These are phyloP conservation scores for Lodderomyces pseudojiufengensis DNA, from an alignment of 1,139 yeast genomes.

Conservation along the genomic window DNA sequence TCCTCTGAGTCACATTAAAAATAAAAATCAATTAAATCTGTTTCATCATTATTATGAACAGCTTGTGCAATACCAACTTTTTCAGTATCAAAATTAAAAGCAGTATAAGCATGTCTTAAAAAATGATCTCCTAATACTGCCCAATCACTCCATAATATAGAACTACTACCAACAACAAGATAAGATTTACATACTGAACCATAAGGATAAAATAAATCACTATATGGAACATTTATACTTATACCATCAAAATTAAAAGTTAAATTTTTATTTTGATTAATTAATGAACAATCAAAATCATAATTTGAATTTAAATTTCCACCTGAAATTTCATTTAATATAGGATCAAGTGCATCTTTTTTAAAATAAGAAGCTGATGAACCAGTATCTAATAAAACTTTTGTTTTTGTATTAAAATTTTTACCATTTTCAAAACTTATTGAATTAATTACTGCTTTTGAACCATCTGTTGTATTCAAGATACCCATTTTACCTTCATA, in stretches of 20 bases:
- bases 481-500: conserved; percentile 16
- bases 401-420: neutral
- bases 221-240: conserved; percentile 7
- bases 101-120: conserved; percentile 28
- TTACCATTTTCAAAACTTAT: neutral
- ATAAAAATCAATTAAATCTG: too few relatives aligned
- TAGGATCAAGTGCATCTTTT: conserved; percentile 12
- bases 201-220: conserved; percentile 1
- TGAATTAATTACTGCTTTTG: neutral
- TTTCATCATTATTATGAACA: too few relatives aligned
- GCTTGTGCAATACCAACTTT: conserved; percentile 26
- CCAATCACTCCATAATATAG: conserved; percentile 7
- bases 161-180: conserved; percentile 1
- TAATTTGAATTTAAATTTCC: conserved; percentile 15
- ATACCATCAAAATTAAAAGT: conserved; percentile 9
- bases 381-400: conserved; percentile 22
- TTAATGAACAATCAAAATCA: neutral
- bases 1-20: too few relatives aligned
- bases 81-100: conserved; percentile 25
- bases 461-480: conserved; percentile 4
- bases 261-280: conserved; percentile 3
- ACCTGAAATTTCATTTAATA: conserved; percentile 14
- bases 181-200: neutral
- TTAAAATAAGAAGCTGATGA: conserved; percentile 28
- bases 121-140: conserved; percentile 27